Evolutionary conservation across 768 basidiomycete genomes (phyloP), one percentile per base, ranked within the genome.

Genomic region (Xerocomus spinulosus): DNA sequence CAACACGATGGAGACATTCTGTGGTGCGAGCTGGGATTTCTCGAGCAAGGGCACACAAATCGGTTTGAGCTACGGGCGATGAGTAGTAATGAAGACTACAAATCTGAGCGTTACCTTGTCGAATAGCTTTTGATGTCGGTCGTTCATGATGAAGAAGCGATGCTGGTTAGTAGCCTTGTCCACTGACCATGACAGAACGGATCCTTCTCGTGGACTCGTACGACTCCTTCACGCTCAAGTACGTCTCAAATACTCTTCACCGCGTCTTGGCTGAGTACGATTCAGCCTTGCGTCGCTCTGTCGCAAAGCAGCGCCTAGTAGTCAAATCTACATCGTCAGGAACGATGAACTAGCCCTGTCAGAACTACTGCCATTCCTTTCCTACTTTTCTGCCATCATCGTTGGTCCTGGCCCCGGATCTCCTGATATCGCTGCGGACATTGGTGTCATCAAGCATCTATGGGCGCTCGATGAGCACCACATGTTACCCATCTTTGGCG

Each of bases 211-310:
- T 91, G 25, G 89, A 90, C 62, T 91, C 88, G 0, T 89, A 91
- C 55, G 89, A 91, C 64, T 90, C 88, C 2, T 92, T 91, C 66
- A 87, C 89, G n/a, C 78, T 79, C 78, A 92, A 91, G 88, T 89
- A 46, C 49, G 84, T 73, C n/a, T 2, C 34, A 25, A 7, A 36
- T 21, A 20, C 5, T 17, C 50, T 33, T 24, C 10, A 41, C 25
- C 37, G 28, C 23, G 40, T 46, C 41, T 28, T 47, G 18, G 51
- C 20, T 14, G 15, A 32, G 24, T 44, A 46, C 15, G 9, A 12
- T 32, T 18, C 47, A 91, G 89, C 59, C 79, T 92, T 46, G 87
- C 87, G 42, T 76, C 86, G 8, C 69, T 90, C 21, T 84, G 81
- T 67, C 77, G 79, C 38, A 70, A 69, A 49, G 74, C 83, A 26